Evolutionary conservation across 2,329 filamentous ascomycete genomes (phyloP).

Genomic region (Fusarium compactum): DNA sequence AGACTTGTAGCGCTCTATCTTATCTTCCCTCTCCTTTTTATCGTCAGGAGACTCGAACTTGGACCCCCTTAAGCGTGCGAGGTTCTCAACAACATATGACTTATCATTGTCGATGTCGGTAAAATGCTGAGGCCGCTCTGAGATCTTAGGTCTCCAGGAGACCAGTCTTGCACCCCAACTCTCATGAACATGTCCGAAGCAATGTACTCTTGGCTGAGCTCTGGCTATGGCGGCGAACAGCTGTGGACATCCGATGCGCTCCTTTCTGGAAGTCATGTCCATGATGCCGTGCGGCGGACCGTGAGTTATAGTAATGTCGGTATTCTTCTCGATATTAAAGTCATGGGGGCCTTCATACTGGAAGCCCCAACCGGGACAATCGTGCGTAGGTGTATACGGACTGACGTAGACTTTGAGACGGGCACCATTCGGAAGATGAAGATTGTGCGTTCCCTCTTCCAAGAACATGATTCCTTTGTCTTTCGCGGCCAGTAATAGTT

Average conservation of each 20-base stretch:
- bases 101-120: conserved; percentile 61
- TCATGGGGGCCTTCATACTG: conserved; percentile 54
- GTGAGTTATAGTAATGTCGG: conserved; percentile 53
- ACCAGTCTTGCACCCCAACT: conserved; percentile 58
- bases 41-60: conserved; percentile 6
- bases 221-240: conserved; percentile 49
- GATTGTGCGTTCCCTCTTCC: conserved; percentile 57
- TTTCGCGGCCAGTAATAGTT: conserved; percentile 45
- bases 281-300: conserved; percentile 56
- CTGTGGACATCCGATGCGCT: conserved; percentile 49
- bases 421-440: conserved; percentile 57
- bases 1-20: neutral
- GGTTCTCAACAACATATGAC: conserved; percentile 54
- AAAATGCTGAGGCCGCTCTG: conserved; percentile 56
- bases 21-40: neutral
- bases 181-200: conserved; percentile 53
- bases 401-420: conserved; percentile 59
- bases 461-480: conserved; percentile 54
- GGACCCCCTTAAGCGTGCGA: conserved; percentile 33
- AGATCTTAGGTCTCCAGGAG: conserved; percentile 56
- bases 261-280: conserved; percentile 50
- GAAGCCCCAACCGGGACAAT: conserved; percentile 55
- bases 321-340: conserved; percentile 43
- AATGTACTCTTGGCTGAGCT: conserved; percentile 51
- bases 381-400: conserved; percentile 57